Base-by-base conservation (phyloP, 176 grass and related monocot genomes). In the Tillandsia fasciculata region DNA sequence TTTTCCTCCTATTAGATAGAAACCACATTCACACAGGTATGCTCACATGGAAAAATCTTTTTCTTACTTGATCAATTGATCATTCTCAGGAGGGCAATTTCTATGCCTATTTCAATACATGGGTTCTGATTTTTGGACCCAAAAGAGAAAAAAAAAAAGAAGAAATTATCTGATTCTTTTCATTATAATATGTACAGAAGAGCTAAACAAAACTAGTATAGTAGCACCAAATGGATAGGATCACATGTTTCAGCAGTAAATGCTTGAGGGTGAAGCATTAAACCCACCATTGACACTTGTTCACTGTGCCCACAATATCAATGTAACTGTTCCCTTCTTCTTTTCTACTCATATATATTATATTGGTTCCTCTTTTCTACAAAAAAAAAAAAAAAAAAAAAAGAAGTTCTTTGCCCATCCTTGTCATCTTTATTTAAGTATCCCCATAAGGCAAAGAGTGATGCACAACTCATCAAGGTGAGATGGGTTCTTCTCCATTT, bases 401-500 rank as follows among this genome's bases (percentile, higher is more conserved):
- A 10, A 18, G 9, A 56, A 2, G 1, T 61, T 23, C 22, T 18
- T 61, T 22, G 18, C 22, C 17, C 56, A 61, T 61, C 15, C 15
- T 9, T 61, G 1, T 17, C 1, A 23, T 61, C 56, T 61, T 61
- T 61, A 61, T 61, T 59, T 61, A 61, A 61, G n/a, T 8, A 61
- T 1, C 56, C 0, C 5, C 56, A 18, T 15, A 61, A 10, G 13
- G 56, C 17, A 59, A 20, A 61, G 54, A 56, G 53, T 42, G 33
- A 42, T 42, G 33, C 33, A 42, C 1, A 59, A 9, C 13, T 18
- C 14, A 18, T 17, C 7, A 61, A 9, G 14, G 12, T n/a, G 65
- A 7, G 65, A 67, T 67, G 65, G 65, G 65, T 67, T 49, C 65
- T 67, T 67, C 65, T 49, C 33, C 33, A 42, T 42, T 7, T 42